phyloP scores from a whole-genome alignment of 805 yeast species.

The Yarrowia sp. region DNA sequence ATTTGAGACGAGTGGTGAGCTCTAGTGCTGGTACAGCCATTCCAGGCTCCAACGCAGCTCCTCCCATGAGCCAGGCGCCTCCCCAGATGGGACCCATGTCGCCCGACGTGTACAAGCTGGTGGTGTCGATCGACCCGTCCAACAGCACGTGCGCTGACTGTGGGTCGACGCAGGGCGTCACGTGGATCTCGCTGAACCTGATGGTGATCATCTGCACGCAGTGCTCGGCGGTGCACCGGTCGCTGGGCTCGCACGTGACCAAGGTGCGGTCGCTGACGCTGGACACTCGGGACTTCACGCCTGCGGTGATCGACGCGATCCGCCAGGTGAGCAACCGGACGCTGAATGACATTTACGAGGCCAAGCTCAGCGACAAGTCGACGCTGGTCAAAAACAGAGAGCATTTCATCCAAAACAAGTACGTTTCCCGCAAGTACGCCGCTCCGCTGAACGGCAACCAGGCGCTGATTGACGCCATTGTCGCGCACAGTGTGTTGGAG shows the following conservation, averaged over 20 bases:
- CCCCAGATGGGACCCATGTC: constrained; percentile 2
- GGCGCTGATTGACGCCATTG: constrained; percentile 49
- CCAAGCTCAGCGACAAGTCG: constrained; percentile 45
- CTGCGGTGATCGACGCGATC: constrained; percentile 66
- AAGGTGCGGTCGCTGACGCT: constrained; percentile 79
- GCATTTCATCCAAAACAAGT: constrained; percentile 70
- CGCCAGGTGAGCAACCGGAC: constrained; percentile 61
- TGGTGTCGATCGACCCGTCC: constrained; percentile 52
- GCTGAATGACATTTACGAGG: constrained; percentile 70
- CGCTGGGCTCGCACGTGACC: constrained; percentile 81
- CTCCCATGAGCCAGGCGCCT: constrained; percentile 17
- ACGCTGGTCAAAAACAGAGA: constrained; percentile 58
- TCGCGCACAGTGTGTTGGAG: constrained; percentile 47
- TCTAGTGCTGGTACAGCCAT: constrained; percentile 1
- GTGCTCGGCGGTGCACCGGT: constrained; percentile 88
- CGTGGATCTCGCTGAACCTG: constrained; percentile 85
- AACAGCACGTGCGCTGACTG: constrained; percentile 83
- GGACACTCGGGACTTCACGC: constrained; percentile 64
- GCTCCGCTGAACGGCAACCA: constrained; percentile 47
- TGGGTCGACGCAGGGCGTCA: constrained; percentile 64
- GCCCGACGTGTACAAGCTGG: constrained; percentile 41
- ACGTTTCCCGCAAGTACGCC: constrained; percentile 60
- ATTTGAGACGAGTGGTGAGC: constrained; percentile 26
- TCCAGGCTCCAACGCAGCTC: background rate
- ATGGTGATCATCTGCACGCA: constrained; percentile 77